Base-by-base conservation (phyloP, 306 rosid genomes). In the Rosa persica region DNA sequence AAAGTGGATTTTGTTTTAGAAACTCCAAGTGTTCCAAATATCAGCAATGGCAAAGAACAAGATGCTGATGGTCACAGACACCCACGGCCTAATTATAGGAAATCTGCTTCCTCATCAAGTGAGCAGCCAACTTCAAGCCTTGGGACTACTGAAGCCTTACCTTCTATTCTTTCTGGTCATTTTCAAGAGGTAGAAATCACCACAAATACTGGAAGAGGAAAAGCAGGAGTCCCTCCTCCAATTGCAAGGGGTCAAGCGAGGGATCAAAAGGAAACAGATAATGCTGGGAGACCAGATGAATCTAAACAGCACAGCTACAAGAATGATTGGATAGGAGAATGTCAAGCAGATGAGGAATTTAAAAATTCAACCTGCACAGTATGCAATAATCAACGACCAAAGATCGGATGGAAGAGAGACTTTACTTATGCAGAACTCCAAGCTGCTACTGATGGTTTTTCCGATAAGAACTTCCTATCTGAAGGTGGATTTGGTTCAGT, bases 401-500 rank as follows among this genome's bases (percentile, higher is more conserved):
- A 73, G 62, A 20, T 86, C 49, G 91, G 85, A 78, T 79, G 81
- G 81, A 86, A 80, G 73, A 86, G 82, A 83, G 93, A 94, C 70
- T 94, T 90, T 81, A 88, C 83, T 68, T 87, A 86, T 66, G 66
- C 82, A 17, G 97, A 92, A 51, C 87, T 94, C 36, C 75, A 34
- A 1, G 69, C 69, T 20, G 93, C 94, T 44, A 94, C 98, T 40
- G 23, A 75, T 2, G 87, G 92, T 42, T 90, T 92, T 80, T 84
- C 97, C 20, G 30, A 46, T 0, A 81, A 70, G 69, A 94, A 89
- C 70, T 94, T 76, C 74, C 70, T 94, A 55, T 92, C 97, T 3
- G 96, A 94, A 89, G 98, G 98, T 5, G 98, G 98, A 19, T 92
- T 88, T 77, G 98, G 98, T 73, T 78, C 87, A 6, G 97, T 92